Conservation (phyloP, 139 green algal species). For the Chlorella ohadii region DNA sequence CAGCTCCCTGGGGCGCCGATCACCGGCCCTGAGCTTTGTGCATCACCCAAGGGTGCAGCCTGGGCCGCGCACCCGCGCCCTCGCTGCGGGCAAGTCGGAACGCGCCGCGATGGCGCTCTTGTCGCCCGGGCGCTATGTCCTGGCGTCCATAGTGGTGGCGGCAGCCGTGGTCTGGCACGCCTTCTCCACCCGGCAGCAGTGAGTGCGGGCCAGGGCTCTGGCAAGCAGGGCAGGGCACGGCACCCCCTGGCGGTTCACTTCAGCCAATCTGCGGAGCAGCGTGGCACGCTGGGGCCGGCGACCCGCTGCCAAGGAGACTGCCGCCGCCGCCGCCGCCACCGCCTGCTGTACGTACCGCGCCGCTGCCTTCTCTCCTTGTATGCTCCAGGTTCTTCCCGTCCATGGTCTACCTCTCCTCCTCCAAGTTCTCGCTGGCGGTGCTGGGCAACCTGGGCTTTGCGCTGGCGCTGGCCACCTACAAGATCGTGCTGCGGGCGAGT, state of each 20-base stretch:
- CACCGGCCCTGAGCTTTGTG: too few relatives aligned
- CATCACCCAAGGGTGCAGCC: too few relatives aligned
- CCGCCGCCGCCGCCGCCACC: not conserved
- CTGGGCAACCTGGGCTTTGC: constrained; percentile 95
- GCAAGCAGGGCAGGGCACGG: too few relatives aligned
- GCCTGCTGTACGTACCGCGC: too few relatives aligned
- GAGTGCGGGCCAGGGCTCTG: constrained; percentile 41
- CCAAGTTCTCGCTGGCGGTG: constrained; percentile 91
- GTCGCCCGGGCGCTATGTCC: constrained; percentile 61
- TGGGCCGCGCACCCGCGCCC: too few relatives aligned
- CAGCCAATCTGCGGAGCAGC: too few relatives aligned
- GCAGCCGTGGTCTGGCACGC: constrained; percentile 89
- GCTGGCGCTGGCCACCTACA: constrained; percentile 75
- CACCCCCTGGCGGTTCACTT: too few relatives aligned
- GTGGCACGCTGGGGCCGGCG: not conserved
- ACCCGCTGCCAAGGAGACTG: too few relatives aligned
- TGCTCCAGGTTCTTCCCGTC: constrained; percentile 90
- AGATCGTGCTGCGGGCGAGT: constrained; percentile 76
- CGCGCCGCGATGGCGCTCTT: constrained; percentile 1
- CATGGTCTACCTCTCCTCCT: constrained; percentile 91
- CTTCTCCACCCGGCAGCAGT: constrained; percentile 91
- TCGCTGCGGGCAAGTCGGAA: too few relatives aligned
- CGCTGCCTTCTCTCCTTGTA: not conserved
- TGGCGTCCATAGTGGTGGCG: constrained; percentile 54
- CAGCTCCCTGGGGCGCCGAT: too few relatives aligned